phyloP scores from a whole-genome alignment of 75 land plant species.

The Larix kaempferi region DNA sequence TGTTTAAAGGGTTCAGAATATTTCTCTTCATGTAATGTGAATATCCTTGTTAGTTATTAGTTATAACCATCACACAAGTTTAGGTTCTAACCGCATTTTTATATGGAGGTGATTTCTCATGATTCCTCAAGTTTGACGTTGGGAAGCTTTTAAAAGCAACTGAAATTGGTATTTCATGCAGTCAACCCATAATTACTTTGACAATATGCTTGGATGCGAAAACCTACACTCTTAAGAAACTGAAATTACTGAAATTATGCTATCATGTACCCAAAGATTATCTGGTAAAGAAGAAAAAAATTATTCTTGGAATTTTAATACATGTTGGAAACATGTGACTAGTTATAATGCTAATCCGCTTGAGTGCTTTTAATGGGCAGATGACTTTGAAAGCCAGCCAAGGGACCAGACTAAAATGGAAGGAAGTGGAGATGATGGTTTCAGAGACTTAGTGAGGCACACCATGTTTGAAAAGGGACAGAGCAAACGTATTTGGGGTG shows the following conservation, averaged over 20 bases:
- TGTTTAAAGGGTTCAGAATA: no score
- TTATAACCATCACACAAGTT: no score
- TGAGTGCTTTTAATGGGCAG: conserved; percentile 23
- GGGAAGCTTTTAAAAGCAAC: no score
- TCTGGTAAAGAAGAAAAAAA: not conserved
- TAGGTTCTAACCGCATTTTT: not conserved
- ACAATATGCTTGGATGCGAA: not conserved
- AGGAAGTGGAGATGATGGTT: conserved; percentile 68
- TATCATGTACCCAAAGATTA: not conserved
- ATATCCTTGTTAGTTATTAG: no score
- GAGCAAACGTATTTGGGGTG: conserved; percentile 99
- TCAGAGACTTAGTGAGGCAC: conserved; percentile 83
- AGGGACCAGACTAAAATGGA: conserved; percentile 22
- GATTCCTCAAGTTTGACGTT: not conserved
- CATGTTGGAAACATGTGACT: not conserved
- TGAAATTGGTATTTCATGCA: no score
- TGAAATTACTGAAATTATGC: no score
- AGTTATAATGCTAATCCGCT: not conserved
- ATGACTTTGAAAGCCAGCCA: conserved; percentile 62
- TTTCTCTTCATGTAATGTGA: no score
- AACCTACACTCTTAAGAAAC: not conserved
- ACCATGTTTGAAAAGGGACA: conserved; percentile 99
- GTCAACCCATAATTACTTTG: no score
- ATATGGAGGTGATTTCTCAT: not conserved
- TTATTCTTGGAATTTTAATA: conserved; percentile 2